These are phyloP conservation scores for Cerrena zonata DNA, from an alignment of 1,284 basidiomycete genomes.

Conservation along the genomic window DNA sequence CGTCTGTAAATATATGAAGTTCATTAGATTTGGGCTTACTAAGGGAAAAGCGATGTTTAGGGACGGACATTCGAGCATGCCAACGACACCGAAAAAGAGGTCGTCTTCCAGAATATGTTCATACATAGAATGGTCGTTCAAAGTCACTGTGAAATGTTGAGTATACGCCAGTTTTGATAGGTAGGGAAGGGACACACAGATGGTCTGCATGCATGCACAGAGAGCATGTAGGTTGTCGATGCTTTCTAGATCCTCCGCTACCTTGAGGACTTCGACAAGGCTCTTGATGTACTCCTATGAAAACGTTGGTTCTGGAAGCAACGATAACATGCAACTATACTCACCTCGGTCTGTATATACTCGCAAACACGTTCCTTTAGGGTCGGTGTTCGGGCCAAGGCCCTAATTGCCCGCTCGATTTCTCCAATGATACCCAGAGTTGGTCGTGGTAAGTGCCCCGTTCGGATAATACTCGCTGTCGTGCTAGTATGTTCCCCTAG, in stretches of 20 bases:
- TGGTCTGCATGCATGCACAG: constrained; percentile 91
- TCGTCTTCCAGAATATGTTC: constrained; percentile 94
- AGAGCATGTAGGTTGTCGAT: constrained; percentile 84
- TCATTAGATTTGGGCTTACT: constrained; percentile 7
- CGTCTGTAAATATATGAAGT: constrained; percentile 52
- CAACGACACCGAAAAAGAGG: constrained; percentile 86
- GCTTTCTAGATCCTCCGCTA: constrained; percentile 90
- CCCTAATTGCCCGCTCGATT: constrained; percentile 72
- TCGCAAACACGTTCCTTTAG: constrained; percentile 79
- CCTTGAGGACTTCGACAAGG: constrained; percentile 77
- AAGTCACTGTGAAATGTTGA: constrained; percentile 59
- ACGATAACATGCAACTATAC: constrained; percentile 20
- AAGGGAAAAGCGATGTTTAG: background rate
- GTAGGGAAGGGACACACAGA: constrained; percentile 57
- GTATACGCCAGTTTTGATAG: constrained; percentile 4
- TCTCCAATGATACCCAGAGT: constrained; percentile 68
- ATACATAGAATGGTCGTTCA: constrained; percentile 93
- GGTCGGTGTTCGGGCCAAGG: constrained; percentile 55
- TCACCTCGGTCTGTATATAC: constrained; percentile 72
- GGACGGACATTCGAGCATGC: constrained; percentile 91
- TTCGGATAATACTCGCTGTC: constrained; percentile 58
- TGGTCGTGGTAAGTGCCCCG: constrained; percentile 66
- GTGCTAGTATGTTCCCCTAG: constrained; percentile 55
- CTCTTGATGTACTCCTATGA: constrained; percentile 81
- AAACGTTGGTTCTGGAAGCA: constrained; percentile 1